phyloP scores from a whole-genome alignment of 2,329 filamentous ascomycete species.

The Aureobasidium sp. region DNA sequence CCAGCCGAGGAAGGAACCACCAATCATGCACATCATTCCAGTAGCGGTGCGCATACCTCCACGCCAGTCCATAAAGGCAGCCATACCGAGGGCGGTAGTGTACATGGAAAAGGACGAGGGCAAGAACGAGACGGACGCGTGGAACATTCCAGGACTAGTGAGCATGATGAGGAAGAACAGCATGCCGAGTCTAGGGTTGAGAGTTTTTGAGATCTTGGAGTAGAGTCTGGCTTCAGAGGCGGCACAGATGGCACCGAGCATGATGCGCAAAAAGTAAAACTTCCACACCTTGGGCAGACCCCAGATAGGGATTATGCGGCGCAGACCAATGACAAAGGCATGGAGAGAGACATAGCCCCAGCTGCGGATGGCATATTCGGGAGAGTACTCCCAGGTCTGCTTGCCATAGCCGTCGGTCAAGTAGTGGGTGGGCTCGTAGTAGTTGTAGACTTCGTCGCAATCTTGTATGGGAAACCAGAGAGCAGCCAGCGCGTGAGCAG shows the following conservation, averaged over 20 bases:
- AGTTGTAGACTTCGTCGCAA: slow-evolving; percentile 98
- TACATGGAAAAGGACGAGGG: slow-evolving; percentile 98
- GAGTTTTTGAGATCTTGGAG: slow-evolving; percentile 61
- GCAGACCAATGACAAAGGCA: slow-evolving; percentile 59
- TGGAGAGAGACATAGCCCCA: slow-evolving; percentile 86
- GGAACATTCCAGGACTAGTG: slow-evolving; percentile 85
- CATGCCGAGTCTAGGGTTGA: slow-evolving; percentile 76
- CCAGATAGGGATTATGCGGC: slow-evolving; percentile 42
- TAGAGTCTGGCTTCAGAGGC: slow-evolving; percentile 75
- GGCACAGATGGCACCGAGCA: slow-evolving; percentile 68
- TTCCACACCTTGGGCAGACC: slow-evolving; percentile 44
- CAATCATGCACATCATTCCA: slow-evolving; percentile 84
- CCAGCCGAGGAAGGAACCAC: slow-evolving; percentile 83
- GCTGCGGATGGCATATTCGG: slow-evolving; percentile 86
- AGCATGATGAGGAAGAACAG: slow-evolving; percentile 72
- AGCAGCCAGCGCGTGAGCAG: slow-evolving; percentile 66
- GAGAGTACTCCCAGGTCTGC: slow-evolving; percentile 98
- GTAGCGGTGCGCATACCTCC: slow-evolving; percentile 68
- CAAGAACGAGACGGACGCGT: slow-evolving; percentile 76
- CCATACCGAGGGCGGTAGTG: slow-evolving; percentile 72
- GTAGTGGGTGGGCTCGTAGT: slow-evolving; percentile 96
- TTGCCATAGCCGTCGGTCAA: slow-evolving; percentile 84
- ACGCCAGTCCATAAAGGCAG: slow-evolving; percentile 85
- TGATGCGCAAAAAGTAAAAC: slow-evolving; percentile 78
- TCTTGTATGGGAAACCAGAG: slow-evolving; percentile 86